Base-by-base conservation (phyloP, 179 eudicot genomes). In the Beta corolliflora region DNA sequence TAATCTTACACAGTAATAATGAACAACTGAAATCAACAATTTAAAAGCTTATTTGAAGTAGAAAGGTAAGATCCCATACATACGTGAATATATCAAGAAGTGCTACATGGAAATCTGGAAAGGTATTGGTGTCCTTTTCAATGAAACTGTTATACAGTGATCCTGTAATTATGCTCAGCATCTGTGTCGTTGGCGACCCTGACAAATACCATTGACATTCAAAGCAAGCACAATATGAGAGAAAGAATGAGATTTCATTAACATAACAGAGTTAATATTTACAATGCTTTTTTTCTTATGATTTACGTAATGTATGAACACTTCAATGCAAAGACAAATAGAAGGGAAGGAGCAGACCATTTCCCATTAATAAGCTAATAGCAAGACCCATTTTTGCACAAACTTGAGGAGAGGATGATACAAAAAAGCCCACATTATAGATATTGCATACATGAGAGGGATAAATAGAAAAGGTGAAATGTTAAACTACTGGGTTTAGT, bases 71-170 rank as follows among this genome's bases (percentile, higher is more conserved):
- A 3, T n/a, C 16, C 23, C 36, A 60, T 59, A 74, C 86, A 83
- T 91, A 93, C 97, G 78, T 91, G 92, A 92, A 90, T 68, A 92
- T 91, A 77, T 91, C 97, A 71, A 95, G 95, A 83, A 95, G 82
- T 23, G 91, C 90, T 25, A 71, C 58, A 73, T 95, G 95, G 70
- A 95, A 95, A 23, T 94, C 88, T 64, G 89, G 91, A 73, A 91
- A 91, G 41, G 60, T 84, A 9, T 54, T 71, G 78, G 90, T 86
- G 19, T 92, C 91, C 83, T 87, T 89, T 45, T 89, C 85, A 19
- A 90, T 67, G 82, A 94, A 89, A 58, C 85, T 88, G 79, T 41
- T 69, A 64, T 90, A 88, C 23, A 93, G 84, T 54, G 91, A 86
- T 76, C 91, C 94, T 83, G 82, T 86, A 21, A 86, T 89, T 65